Base-by-base conservation (phyloP, 805 yeast species). In the Ogataea pilisensis region DNA sequence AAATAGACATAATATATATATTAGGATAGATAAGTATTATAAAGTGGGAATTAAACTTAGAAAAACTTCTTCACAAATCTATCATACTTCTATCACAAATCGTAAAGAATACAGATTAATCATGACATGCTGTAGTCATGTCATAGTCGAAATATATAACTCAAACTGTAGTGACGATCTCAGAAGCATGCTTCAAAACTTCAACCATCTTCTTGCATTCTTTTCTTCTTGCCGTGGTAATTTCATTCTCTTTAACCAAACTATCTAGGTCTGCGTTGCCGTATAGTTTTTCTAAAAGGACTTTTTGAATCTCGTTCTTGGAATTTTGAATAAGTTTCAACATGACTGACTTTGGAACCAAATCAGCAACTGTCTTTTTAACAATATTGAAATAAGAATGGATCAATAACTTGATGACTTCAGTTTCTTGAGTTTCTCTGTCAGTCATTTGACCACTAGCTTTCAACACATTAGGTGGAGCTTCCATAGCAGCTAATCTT, bases 151-250 rank as follows among this genome's bases (percentile, higher is more conserved):
- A 11, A 22, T 22, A 8, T 11, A 22, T 8, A 8, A 11, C 12
- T 29, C 57, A 80, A 49, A 81, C 88, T 57, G 83, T 78, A 26
- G 85, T 70, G 24, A 93, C 97, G 63, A 93, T 90, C 61, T 85
- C 95, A 53, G 87, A 80, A 21, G 98, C 99, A 64, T 88, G 82
- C 57, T 72, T 78, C 65, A 93, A 75, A 38, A 91, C 91, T 53
- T 85, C 93, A 42, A 93, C 95, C 98, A 93, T 93, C 73, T 85
- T 86, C 61, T 81, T 69, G 64, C 97, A 90, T 66, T 93, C 98
- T 59, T 82, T 84, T 67, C 99, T 83, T 73, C 96, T 83, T 64
- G 89, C 95, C 45, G 88, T 89, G 0, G 97, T 93, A 39, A 78
- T 72, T 61, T 91, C 98, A 57, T 90, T 89, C 66, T 93, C 99